A percentile compares a stretch with the other conserved stretches of the same genome.
Conservation (phyloP, 176 grass and related monocot genomes). For the Stipa capillata region DNA sequence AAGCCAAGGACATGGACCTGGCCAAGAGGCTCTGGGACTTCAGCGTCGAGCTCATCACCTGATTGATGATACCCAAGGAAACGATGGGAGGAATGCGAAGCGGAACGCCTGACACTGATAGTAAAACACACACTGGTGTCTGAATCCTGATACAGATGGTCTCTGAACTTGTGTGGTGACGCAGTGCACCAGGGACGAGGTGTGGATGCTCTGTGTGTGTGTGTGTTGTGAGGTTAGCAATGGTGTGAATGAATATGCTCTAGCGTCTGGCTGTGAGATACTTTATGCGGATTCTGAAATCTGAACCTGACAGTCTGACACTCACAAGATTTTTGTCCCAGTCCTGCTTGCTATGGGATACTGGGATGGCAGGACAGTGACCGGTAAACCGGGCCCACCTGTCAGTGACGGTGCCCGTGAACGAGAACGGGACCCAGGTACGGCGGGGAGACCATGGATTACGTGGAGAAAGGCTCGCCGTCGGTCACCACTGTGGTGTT, state of each 20-base stretch:
- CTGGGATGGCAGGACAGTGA: no score
- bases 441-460: not conserved
- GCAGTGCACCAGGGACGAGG: not conserved
- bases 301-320: no score
- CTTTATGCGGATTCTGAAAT: not conserved
- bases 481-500: not conserved
- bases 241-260: not conserved
- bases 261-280: not conserved
- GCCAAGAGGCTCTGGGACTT: conserved; percentile 84
- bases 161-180: not conserved
- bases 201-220: not conserved
- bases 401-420: not conserved
- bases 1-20: conserved; percentile 58
- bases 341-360: no score
- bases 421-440: not conserved
- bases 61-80: not conserved
- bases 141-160: not conserved
- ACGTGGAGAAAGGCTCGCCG: conserved; percentile 5
- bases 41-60: conserved; percentile 54
- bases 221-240: not conserved
- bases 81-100: not conserved
- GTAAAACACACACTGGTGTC: not conserved
- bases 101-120: no score
- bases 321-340: no score
- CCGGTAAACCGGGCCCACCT: not conserved